These are phyloP conservation scores for Lentinula novae-zelandiae DNA, from an alignment of 1,284 basidiomycete species.

Conservation along the genomic window DNA sequence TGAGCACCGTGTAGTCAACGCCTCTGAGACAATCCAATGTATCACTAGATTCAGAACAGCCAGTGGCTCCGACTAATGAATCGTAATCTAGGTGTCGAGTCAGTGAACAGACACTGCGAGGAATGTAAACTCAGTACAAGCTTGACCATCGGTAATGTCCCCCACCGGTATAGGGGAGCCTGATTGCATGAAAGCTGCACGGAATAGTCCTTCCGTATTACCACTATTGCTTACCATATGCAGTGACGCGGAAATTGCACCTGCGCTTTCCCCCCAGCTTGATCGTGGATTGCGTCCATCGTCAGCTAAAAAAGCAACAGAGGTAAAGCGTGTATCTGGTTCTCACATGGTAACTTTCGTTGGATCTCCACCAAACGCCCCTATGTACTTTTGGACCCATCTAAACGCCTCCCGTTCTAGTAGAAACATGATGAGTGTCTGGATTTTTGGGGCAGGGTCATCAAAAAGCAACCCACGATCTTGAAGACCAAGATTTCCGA, in stretches of 20 bases:
- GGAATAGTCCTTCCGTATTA: slow-evolving; percentile 42
- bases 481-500: slow-evolving; percentile 43
- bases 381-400: slow-evolving; percentile 67
- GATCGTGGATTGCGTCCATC: background rate
- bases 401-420: slow-evolving; percentile 52
- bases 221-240: slow-evolving; percentile 53
- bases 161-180: slow-evolving; percentile 42
- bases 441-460: background rate
- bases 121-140: background rate
- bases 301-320: background rate
- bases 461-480: slow-evolving; percentile 28
- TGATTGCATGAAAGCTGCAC: slow-evolving; percentile 49
- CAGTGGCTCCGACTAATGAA: slow-evolving; percentile 38
- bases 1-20: slow-evolving; percentile 37
- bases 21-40: slow-evolving; percentile 47
- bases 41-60: slow-evolving; percentile 37
- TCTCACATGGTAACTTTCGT: slow-evolving; percentile 52
- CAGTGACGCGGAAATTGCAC: slow-evolving; percentile 45
- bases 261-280: slow-evolving; percentile 58
- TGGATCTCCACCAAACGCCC: slow-evolving; percentile 60
- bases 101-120: background rate
- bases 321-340: too few relatives aligned
- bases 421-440: background rate
- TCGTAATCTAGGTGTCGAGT: slow-evolving; percentile 34
- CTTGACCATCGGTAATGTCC: slow-evolving; percentile 37